phyloP scores from a whole-genome alignment of 2,329 filamentous ascomycete genomes.

The Alternaria sp. region DNA sequence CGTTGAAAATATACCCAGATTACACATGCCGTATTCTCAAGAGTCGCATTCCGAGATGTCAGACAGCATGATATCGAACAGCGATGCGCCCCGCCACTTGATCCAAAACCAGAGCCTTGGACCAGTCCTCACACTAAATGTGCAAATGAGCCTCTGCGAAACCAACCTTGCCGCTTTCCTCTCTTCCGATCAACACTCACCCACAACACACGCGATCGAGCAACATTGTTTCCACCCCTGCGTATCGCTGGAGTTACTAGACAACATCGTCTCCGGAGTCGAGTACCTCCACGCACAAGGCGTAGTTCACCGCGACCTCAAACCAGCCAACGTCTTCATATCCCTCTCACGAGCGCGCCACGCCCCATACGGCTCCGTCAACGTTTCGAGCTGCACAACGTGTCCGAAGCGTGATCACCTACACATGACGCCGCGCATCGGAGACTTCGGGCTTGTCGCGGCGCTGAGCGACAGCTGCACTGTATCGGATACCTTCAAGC shows the following conservation, averaged over 20 bases:
- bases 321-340: slow-evolving; percentile 72
- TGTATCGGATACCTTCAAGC: slow-evolving; percentile 41
- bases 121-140: slow-evolving; percentile 61
- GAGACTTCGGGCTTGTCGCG: slow-evolving; percentile 71
- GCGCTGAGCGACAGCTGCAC: slow-evolving; percentile 53
- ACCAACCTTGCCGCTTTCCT: slow-evolving; percentile 67
- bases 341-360: slow-evolving; percentile 51
- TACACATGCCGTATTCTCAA: slow-evolving; percentile 29
- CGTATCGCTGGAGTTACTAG: slow-evolving; percentile 64
- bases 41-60: slow-evolving; percentile 28
- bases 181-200: slow-evolving; percentile 31
- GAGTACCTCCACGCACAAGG: slow-evolving; percentile 68
- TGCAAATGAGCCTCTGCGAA: slow-evolving; percentile 72
- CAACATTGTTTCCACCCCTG: slow-evolving; percentile 69
- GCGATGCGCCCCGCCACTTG: slow-evolving; percentile 36
- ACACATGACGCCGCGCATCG: slow-evolving; percentile 66
- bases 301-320: slow-evolving; percentile 71
- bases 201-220: slow-evolving; percentile 24
- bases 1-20: slow-evolving; percentile 55
- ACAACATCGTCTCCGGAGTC: slow-evolving; percentile 67
- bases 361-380: slow-evolving; percentile 53
- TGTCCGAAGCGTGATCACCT: slow-evolving; percentile 50
- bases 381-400: slow-evolving; percentile 54
- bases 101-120: slow-evolving; percentile 27
- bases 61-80: slow-evolving; percentile 48